Evolutionary conservation across 2,329 filamentous ascomycete genomes (phyloP), one percentile per base, ranked within the genome.

Genomic region (Colletotrichum shisoi): DNA sequence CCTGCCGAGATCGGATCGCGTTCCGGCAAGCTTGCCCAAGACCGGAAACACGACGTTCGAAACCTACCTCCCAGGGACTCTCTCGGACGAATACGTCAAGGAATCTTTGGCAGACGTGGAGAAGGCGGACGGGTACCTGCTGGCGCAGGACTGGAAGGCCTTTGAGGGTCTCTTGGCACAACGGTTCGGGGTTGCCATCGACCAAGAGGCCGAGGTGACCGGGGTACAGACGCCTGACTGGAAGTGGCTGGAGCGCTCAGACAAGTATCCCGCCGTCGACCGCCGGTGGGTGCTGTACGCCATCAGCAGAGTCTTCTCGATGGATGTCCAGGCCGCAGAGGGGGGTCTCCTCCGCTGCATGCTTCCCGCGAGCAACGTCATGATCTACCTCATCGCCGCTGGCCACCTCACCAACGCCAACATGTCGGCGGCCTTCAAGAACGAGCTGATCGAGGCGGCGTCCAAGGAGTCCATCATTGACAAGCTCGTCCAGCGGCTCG

Each of bases 231-330:
- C 66, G 24, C 78, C 78, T 1, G 82, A 83, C 64, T 89, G 87
- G 86, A 77, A 77, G 37, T 85, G 83, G 82, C 78, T 81, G 19
- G 76, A 75, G 27, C 76, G 77, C 44, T 76, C 78, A 48, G 51
- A 69, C 31, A 63, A 78, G 31, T 87, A 89, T 72, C 80, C 84
- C 19, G 79, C 83, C 9, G 84, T 85, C 4, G 88, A 92, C 74
- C 84, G 87, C 31, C 84, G 87, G 68, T 91, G 89, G 84, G 82
- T 91, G 4, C 76, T 88, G 19, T 88, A 86, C 71, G 83, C 84
- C 24, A 86, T 92, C 71, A 84, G 84, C 71, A 87, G 85, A 74
- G 82, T 89, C 3, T 85, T 91, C 53, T 77, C 85, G 15, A 85
- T 87, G 71, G 84, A 85, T 3, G 53, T 68, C 37, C 62, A 60